These are phyloP conservation scores for Arachis monticola DNA, from an alignment of 331 rosid species.

Conservation along the genomic window DNA sequence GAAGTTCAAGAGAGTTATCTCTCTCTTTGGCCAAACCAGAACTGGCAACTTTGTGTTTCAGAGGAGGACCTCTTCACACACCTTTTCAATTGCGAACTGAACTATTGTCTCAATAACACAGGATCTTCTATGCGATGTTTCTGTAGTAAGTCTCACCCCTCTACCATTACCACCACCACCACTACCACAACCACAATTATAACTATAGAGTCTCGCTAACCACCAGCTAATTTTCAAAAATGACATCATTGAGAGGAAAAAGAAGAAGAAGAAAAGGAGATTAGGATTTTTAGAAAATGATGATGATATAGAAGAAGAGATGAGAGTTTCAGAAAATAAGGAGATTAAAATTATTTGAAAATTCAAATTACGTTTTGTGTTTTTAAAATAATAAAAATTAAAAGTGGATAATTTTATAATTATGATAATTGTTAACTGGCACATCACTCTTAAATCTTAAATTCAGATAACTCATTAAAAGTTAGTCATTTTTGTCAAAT, in stretches of 20 bases:
- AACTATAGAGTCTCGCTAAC: background rate
- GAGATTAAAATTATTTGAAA: no score
- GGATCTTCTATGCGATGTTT: constrained; percentile 53
- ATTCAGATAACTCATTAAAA: no score
- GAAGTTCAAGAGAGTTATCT: constrained; percentile 68
- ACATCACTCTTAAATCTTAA: no score
- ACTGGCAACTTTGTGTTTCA: constrained; percentile 80
- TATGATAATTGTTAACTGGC: no score
- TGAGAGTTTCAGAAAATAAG: no score
- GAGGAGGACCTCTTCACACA: constrained; percentile 57
- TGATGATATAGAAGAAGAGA: no score
- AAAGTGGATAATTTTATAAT: no score
- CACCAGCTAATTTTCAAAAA: constrained; percentile 24
- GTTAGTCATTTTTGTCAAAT: no score
- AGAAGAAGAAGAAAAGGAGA: no score
- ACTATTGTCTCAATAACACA: constrained; percentile 15
- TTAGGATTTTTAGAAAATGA: no score
- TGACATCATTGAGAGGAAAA: constrained; percentile 31
- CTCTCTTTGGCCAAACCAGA: constrained; percentile 67
- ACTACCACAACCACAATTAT: background rate
- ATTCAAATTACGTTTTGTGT: no score
- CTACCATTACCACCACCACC: background rate
- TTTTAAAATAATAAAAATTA: no score
- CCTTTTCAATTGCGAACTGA: background rate
- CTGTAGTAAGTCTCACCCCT: constrained; percentile 68